Evolutionary conservation across 2,329 filamentous ascomycete genomes (phyloP).

Genomic region (Ophiosphaerella narmari): DNA sequence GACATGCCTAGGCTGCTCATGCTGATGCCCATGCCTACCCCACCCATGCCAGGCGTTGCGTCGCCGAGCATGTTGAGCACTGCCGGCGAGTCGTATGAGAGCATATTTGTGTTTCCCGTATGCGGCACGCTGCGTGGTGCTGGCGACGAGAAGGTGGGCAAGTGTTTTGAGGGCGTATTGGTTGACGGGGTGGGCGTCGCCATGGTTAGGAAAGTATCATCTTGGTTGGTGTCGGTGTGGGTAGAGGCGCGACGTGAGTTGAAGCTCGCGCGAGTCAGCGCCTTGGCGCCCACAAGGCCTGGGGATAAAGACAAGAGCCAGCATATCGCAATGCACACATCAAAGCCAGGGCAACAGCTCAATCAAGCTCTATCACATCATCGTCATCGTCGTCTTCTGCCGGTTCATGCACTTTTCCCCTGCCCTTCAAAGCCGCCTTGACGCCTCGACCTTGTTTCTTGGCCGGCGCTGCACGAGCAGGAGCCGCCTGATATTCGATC

Average conservation of each 20-base stretch:
- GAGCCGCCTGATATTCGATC: conserved; percentile 23
- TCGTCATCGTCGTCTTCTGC: conserved; percentile 26
- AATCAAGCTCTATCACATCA: conserved; percentile 33
- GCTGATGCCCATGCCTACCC: conserved; percentile 43
- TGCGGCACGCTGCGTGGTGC: conserved; percentile 50
- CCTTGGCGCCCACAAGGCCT: not conserved
- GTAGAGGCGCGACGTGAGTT: not conserved
- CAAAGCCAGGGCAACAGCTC: not conserved
- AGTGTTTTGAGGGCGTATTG: conserved; percentile 45
- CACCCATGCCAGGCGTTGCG: conserved; percentile 44
- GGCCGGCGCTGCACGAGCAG: not conserved
- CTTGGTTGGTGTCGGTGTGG: conserved; percentile 1
- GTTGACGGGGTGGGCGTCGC: conserved; percentile 45
- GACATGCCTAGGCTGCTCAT: conserved; percentile 50
- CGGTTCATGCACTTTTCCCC: conserved; percentile 24
- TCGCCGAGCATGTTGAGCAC: conserved; percentile 50
- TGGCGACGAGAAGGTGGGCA: conserved; percentile 46
- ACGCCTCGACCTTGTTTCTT: not conserved
- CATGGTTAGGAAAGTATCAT: conserved; percentile 20
- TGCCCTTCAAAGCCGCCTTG: conserved; percentile 13
- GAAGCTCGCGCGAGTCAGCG: not conserved
- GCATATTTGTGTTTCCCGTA: conserved; percentile 42
- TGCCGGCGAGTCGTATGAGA: conserved; percentile 49
- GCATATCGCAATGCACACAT: conserved; percentile 4
- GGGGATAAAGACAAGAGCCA: conserved; percentile 2